Evolutionary conservation across 306 rosid species (phyloP).

Genomic region (Cucurbita pepo): DNA sequence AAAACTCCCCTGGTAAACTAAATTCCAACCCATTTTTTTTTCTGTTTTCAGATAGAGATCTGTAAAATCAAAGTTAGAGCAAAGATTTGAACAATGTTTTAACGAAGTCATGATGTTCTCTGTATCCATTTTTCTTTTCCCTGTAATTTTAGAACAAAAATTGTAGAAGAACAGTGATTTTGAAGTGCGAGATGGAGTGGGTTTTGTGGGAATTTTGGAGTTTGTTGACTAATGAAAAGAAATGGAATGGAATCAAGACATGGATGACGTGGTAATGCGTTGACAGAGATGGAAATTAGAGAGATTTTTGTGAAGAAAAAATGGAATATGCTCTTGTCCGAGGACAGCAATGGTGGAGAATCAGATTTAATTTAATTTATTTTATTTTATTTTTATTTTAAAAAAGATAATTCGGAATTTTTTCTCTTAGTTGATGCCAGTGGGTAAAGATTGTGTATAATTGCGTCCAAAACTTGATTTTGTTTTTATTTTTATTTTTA

Average conservation of each 20-base stretch:
- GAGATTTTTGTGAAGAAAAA: not conserved
- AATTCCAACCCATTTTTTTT: not conserved
- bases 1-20: not conserved
- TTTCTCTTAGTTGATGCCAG: not conserved
- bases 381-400: not conserved
- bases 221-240: not conserved
- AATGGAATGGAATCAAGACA: not conserved
- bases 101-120: not conserved
- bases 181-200: not conserved
- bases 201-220: not conserved
- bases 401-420: not conserved
- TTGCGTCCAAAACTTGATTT: not conserved
- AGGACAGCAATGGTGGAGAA: slow-evolving; percentile 3
- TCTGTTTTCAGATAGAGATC: not conserved
- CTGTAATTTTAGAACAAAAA: not conserved
- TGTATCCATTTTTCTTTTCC: not conserved
- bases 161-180: not conserved
- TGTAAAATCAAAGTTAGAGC: not conserved
- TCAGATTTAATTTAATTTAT: not conserved
- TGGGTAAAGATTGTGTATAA: not conserved
- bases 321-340: not conserved
- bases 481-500: not conserved
- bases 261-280: slow-evolving; percentile 1
- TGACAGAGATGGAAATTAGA: not conserved
- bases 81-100: not conserved